Percentiles rank a stretch among this genome's conserved stretches.
These are phyloP conservation scores for Beta corolliflora DNA, from an alignment of 179 eudicot genomes.

Conservation along the genomic window DNA sequence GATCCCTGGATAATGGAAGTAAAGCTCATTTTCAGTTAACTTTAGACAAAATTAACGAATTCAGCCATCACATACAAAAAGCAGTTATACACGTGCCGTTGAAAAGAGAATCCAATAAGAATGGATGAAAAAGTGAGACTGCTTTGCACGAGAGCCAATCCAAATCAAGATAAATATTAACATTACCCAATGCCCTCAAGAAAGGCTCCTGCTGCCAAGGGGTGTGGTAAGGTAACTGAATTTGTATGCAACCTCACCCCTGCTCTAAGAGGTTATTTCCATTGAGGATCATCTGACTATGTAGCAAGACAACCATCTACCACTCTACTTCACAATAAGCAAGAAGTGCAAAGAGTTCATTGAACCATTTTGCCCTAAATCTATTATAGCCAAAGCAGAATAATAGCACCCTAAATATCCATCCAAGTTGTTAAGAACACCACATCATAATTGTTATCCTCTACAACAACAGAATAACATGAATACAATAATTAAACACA, in stretches of 20 bases:
- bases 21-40: not conserved
- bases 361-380: not conserved
- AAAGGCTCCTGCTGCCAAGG: not conserved
- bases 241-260: not conserved
- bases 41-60: not conserved
- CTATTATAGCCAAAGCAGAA: not conserved
- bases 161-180: not conserved
- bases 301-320: not conserved
- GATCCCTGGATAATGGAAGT: constrained; percentile 51
- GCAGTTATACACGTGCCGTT: not conserved
- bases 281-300: not conserved
- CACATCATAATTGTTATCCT: not conserved
- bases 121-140: not conserved
- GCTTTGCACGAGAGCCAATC: not conserved
- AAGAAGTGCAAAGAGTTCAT: not conserved
- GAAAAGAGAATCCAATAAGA: not conserved
- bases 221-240: not conserved
- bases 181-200: not conserved
- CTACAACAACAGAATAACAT: not conserved
- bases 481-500: not conserved
- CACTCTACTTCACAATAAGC: no score
- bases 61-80: not conserved
- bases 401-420: not conserved
- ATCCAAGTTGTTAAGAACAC: not conserved
- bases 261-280: not conserved